Conservation (phyloP, 768 basidiomycete genomes). For the Mrakia gelida region DNA sequence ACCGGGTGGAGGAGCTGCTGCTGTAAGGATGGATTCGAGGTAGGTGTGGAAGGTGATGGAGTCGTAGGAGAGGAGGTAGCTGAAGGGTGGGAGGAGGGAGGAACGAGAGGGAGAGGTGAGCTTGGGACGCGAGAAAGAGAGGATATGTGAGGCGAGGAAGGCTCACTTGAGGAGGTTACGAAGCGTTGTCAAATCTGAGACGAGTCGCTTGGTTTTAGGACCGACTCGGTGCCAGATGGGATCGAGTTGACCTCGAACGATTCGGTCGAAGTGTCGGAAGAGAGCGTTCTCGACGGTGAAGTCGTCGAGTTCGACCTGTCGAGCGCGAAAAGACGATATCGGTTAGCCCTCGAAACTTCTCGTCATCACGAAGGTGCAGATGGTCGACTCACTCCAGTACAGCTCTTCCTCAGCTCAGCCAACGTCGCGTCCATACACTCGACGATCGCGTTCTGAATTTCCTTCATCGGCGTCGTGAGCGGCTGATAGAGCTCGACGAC, state of each 20-base stretch:
- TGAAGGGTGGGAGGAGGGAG: conserved; percentile 38
- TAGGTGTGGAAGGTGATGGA: conserved; percentile 84
- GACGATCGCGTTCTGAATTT: conserved; percentile 85
- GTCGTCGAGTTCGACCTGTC: conserved; percentile 86
- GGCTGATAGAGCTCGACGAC: conserved; percentile 86
- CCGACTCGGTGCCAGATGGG: conserved; percentile 97
- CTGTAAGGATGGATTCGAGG: conserved; percentile 76
- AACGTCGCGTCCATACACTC: conserved; percentile 91
- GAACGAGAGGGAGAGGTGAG: not conserved
- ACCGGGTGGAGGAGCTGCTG: conserved; percentile 55
- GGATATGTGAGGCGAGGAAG: not conserved
- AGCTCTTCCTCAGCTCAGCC: conserved; percentile 80
- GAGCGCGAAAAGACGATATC: not conserved
- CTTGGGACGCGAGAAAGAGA: not conserved
- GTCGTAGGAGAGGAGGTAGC: conserved; percentile 85
- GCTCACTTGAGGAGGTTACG: conserved; percentile 73
- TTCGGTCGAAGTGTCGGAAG: conserved; percentile 82
- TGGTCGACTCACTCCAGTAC: conserved; percentile 55
- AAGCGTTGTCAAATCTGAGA: conserved; percentile 78
- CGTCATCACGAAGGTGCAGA: not conserved
- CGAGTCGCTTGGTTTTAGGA: conserved; percentile 82
- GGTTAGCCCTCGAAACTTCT: no score
- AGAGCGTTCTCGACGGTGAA: conserved; percentile 88
- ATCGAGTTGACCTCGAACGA: conserved; percentile 84
- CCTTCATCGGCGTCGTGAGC: conserved; percentile 78